Conservation (phyloP, 352 stramenopile genomes). For the Thalassiosira sp. region DNA sequence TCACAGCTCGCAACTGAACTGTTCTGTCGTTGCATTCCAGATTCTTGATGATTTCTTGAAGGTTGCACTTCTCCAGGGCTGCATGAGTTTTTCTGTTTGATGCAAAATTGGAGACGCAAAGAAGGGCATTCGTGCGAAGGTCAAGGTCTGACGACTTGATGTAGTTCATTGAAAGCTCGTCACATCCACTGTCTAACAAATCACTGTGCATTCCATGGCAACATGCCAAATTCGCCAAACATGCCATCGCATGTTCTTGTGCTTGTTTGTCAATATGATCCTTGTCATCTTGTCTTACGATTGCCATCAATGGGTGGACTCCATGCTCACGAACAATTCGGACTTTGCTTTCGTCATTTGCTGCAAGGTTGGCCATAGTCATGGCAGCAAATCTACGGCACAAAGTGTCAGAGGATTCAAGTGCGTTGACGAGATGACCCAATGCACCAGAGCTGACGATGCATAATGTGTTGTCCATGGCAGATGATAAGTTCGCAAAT, state of each 20-base stretch:
- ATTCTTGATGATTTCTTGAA: conserved; percentile 61
- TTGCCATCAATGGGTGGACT: conserved; percentile 84
- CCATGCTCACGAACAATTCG: conserved; percentile 57
- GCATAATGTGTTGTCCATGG: conserved; percentile 90
- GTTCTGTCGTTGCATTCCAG: conserved; percentile 50
- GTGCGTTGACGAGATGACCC: conserved; percentile 86
- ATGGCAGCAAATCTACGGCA: conserved; percentile 93
- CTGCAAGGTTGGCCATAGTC: conserved; percentile 93
- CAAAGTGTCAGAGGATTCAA: conserved; percentile 90
- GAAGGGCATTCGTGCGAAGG: conserved; percentile 86
- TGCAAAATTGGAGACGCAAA: conserved; percentile 92
- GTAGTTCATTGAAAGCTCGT: conserved; percentile 39
- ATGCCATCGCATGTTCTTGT: conserved; percentile 90
- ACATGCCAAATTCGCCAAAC: conserved; percentile 92
- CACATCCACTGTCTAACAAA: conserved; percentile 48
- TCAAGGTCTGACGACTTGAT: conserved; percentile 55
- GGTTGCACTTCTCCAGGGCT: conserved; percentile 81
- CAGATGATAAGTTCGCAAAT: conserved; percentile 94
- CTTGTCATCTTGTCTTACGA: conserved; percentile 86
- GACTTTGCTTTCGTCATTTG: conserved; percentile 74
- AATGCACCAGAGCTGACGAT: conserved; percentile 91
- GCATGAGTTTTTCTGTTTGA: conserved; percentile 90
- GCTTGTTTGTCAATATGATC: conserved; percentile 86
- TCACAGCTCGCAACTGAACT: conserved; percentile 89
- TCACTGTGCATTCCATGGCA: conserved; percentile 36